Base-by-base conservation (phyloP, 2,329 filamentous ascomycete genomes). In the Clarireedia homoeocarpa region DNA sequence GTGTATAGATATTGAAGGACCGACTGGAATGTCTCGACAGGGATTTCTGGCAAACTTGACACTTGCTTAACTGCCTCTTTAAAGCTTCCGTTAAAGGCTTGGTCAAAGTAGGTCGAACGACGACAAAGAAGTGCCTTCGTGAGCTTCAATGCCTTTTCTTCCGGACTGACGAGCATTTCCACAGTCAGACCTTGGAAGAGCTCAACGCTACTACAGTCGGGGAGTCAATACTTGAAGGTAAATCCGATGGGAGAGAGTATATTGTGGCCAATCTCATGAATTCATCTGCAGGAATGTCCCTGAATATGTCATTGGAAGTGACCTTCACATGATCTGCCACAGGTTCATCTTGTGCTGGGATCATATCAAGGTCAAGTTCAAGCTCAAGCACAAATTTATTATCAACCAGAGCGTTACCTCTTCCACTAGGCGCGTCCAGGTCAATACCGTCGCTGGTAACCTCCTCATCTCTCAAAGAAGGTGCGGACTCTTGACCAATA, bases 1-100 rank as follows among this genome's bases (percentile, higher is more conserved):
- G 50, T 50, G n/a, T 56, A 59, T 20, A 64, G 53, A 50, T 55
- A 63, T 49, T 58, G 55, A 20, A 59, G n/a, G 4, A 53, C 17
- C 15, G 57, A 42, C 7, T 59, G 24, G 44, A 64, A 63, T 1
- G 45, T 48, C 5, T 44, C 26, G 14, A 52, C n/a, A 3, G 55
- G 52, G 7, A 45, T 56, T 14, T 55, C 57, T 1, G 48, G 23
- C 1, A 64, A 46, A 1, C 10, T 20, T 7, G 61, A 10, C 7
- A 53, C 45, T 14, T 58, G 51, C 12, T 56, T n/a, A 1, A 23
- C 6, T 2, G 5, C 15, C 6, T 59, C 60, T 14, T 48, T 51
- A 34, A 36, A 49, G 10, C 15, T 2, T 2, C 55, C 48, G 23
- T 60, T 57, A 14, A 63, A 56, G n/a, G 56, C 56, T 12, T 14